Percentiles rank a stretch among this genome's conserved stretches.
phyloP scores from a whole-genome alignment of 495 filamentous ascomycete genomes.

The Neurospora sp. region DNA sequence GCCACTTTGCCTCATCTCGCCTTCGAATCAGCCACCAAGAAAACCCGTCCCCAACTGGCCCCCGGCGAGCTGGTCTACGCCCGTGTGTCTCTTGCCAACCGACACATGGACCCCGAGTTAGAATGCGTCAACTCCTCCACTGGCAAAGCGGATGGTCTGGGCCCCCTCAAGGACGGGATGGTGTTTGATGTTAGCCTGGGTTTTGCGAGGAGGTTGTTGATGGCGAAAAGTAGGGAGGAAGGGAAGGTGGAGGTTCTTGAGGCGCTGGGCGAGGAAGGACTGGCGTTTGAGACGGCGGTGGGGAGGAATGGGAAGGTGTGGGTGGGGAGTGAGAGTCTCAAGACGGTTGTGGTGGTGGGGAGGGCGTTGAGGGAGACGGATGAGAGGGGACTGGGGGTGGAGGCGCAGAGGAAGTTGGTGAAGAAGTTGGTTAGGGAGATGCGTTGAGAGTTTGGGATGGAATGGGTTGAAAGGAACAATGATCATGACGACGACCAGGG shows the following conservation, averaged over 20 bases:
- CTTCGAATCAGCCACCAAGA: slow-evolving; percentile 86
- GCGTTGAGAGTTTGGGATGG: slow-evolving; percentile 17
- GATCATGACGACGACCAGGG: neutral
- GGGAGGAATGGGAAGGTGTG: slow-evolving; percentile 91
- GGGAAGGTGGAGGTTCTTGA: slow-evolving; percentile 67
- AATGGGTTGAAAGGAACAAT: neutral
- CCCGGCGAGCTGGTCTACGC: slow-evolving; percentile 78
- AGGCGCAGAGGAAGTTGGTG: slow-evolving; percentile 74
- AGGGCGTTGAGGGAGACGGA: slow-evolving; percentile 70
- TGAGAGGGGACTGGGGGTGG: slow-evolving; percentile 49
- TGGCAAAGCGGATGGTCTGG: slow-evolving; percentile 82
- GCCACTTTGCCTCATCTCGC: slow-evolving; percentile 76
- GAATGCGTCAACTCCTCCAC: slow-evolving; percentile 79
- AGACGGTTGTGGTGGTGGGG: slow-evolving; percentile 64
- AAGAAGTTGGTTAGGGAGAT: slow-evolving; percentile 46
- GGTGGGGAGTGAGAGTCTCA: slow-evolving; percentile 65
- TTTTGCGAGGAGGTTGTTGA: slow-evolving; percentile 68
- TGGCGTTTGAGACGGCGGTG: slow-evolving; percentile 86
- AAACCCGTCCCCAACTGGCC: slow-evolving; percentile 70
- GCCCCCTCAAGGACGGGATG: slow-evolving; percentile 80
- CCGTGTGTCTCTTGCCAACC: slow-evolving; percentile 61
- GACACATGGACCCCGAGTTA: slow-evolving; percentile 79
- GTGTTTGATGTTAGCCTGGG: slow-evolving; percentile 70
- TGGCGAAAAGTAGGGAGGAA: slow-evolving; percentile 52
- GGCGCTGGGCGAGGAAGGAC: slow-evolving; percentile 64